Evolutionary conservation across 495 filamentous ascomycete species (phyloP).

Genomic region (Hyaloscypha variabilis): DNA sequence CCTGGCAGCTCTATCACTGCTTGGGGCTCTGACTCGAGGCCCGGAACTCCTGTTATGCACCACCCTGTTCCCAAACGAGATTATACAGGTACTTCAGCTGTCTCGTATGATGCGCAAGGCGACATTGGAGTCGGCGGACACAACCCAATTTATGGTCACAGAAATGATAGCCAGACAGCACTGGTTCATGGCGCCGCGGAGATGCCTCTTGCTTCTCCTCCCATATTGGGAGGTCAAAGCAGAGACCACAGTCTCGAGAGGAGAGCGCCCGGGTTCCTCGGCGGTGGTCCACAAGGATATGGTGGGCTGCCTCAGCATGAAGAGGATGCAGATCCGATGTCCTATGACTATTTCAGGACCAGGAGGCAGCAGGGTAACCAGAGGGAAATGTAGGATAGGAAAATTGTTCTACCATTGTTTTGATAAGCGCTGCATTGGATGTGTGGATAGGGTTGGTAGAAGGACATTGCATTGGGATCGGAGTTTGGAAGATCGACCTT

Average conservation of each 20-base stretch:
- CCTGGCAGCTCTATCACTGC: constrained; percentile 53
- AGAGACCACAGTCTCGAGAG: constrained; percentile 24
- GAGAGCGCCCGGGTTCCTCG: constrained; percentile 43
- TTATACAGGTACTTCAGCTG: constrained; percentile 10
- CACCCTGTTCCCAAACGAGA: constrained; percentile 13
- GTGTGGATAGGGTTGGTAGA: neutral
- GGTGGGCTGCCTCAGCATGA: constrained; percentile 49
- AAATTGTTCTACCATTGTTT: neutral
- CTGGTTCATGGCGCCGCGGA: constrained; percentile 39
- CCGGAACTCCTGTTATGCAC: constrained; percentile 22
- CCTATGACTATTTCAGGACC: constrained; percentile 32
- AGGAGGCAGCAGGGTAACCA: constrained; percentile 11
- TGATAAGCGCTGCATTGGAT: neutral
- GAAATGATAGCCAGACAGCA: constrained; percentile 38
- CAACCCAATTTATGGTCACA: constrained; percentile 20
- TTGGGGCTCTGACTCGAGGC: constrained; percentile 35
- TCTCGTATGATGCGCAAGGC: constrained; percentile 22
- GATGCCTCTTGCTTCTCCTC: constrained; percentile 28
- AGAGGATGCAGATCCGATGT: constrained; percentile 28
- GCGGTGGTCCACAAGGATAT: constrained; percentile 55
- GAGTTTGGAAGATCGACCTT: neutral
- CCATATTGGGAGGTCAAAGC: neutral
- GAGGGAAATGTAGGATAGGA: neutral
- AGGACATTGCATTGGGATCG: neutral
- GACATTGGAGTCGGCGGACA: constrained; percentile 12